A percentile compares a stretch with the other conserved stretches of the same genome.
Conservation (phyloP, 2,329 filamentous ascomycete genomes). For the Calonectria multiphialidica region DNA sequence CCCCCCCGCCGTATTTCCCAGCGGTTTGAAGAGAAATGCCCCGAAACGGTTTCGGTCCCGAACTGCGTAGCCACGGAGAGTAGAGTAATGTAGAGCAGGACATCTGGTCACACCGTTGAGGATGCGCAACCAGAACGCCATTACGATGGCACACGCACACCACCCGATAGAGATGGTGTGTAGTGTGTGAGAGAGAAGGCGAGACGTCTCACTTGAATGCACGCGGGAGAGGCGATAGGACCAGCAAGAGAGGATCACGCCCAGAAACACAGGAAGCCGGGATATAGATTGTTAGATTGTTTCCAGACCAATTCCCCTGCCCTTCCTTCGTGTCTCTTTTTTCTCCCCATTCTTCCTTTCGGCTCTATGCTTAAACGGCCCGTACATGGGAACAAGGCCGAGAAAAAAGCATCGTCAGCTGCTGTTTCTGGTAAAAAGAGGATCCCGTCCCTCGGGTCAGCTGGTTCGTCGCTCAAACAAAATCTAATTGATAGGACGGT, state of each 20-base stretch:
- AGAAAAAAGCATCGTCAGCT: neutral
- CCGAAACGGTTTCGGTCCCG: conserved; percentile 11
- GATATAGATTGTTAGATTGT: neutral
- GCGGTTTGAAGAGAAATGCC: neutral
- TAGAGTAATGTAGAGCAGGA: too few relatives aligned
- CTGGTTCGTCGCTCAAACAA: conserved; percentile 4
- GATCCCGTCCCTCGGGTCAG: conserved; percentile 6
- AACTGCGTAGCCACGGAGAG: neutral
- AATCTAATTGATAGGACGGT: conserved; percentile 6
- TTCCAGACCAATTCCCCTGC: neutral
- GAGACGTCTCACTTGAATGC: neutral
- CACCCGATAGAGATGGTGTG: neutral
- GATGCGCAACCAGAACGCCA: too few relatives aligned
- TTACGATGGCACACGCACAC: too few relatives aligned
- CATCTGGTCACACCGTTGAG: too few relatives aligned
- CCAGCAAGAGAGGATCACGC: neutral
- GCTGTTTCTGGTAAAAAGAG: conserved; percentile 7
- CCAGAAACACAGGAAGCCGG: neutral
- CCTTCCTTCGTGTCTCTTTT: neutral
- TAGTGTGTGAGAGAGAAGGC: neutral
- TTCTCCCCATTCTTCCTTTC: neutral
- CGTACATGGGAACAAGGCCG: neutral
- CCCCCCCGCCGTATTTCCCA: neutral
- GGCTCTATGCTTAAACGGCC: conserved; percentile 8
- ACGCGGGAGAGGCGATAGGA: neutral